Conservation (phyloP, 2,329 filamentous ascomycete species). For the Dothidotthia symphoricarpi region DNA sequence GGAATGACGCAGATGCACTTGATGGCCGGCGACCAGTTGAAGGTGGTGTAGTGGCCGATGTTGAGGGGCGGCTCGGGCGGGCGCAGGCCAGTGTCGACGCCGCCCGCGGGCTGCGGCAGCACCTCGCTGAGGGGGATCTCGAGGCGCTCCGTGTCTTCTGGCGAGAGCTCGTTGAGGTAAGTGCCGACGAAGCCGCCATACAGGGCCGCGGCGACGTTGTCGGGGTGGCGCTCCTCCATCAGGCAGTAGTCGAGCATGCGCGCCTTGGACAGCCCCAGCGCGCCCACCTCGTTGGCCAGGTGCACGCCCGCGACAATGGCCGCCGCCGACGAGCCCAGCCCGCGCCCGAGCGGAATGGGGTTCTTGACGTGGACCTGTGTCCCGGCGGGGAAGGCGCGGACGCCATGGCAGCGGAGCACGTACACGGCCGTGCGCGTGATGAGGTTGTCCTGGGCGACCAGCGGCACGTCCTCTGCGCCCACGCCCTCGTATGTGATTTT, state of each 20-base stretch:
- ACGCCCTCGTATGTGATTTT: slow-evolving; percentile 86
- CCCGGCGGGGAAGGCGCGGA: slow-evolving; percentile 74
- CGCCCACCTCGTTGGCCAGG: slow-evolving; percentile 83
- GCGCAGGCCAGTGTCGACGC: slow-evolving; percentile 80
- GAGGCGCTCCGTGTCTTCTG: slow-evolving; percentile 82
- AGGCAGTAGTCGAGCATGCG: slow-evolving; percentile 92
- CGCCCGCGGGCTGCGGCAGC: slow-evolving; percentile 83
- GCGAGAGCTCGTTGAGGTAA: slow-evolving; percentile 87
- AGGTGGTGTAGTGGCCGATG: slow-evolving; percentile 96
- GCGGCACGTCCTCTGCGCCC: slow-evolving; percentile 72
- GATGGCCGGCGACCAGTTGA: slow-evolving; percentile 90
- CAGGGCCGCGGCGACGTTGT: slow-evolving; percentile 78
- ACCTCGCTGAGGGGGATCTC: slow-evolving; percentile 96
- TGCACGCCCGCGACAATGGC: slow-evolving; percentile 95
- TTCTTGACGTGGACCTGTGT: slow-evolving; percentile 95
- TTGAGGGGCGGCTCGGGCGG: slow-evolving; percentile 87
- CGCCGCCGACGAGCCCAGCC: slow-evolving; percentile 90
- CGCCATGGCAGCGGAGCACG: slow-evolving; percentile 86
- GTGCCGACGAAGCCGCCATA: slow-evolving; percentile 97
- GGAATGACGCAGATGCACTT: slow-evolving; percentile 97
- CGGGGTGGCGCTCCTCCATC: slow-evolving; percentile 71
- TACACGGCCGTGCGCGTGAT: slow-evolving; percentile 94
- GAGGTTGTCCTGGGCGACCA: slow-evolving; percentile 84
- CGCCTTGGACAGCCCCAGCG: slow-evolving; percentile 72
- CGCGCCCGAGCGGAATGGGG: slow-evolving; percentile 87